These are phyloP conservation scores for Flammula alnicola DNA, from an alignment of 1,284 basidiomycete genomes.

Conservation along the genomic window DNA sequence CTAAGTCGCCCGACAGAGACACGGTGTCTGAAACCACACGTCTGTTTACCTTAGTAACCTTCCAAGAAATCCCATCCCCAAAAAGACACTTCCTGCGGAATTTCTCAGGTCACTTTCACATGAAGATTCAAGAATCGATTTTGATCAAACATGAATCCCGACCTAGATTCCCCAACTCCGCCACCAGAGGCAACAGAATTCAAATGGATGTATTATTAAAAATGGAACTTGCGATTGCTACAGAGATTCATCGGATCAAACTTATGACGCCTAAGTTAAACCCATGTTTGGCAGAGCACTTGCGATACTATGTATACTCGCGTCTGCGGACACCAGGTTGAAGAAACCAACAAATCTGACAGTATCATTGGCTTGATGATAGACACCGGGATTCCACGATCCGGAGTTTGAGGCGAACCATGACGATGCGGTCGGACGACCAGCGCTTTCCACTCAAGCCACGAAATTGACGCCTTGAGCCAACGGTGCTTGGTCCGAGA, in stretches of 20 bases:
- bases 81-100: slow-evolving; percentile 16
- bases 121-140: slow-evolving; percentile 10
- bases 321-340: slow-evolving; percentile 13
- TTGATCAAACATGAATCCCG: slow-evolving; percentile 25
- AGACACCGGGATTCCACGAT: slow-evolving; percentile 13
- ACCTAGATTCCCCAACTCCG: slow-evolving; percentile 17
- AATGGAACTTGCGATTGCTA: not conserved
- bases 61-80: slow-evolving; percentile 24
- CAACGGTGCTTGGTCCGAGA: slow-evolving; percentile 84
- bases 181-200: too few species aligned
- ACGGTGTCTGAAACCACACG: slow-evolving; percentile 24
- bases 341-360: not conserved
- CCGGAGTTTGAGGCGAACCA: slow-evolving; percentile 10
- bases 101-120: slow-evolving; percentile 23
- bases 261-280: slow-evolving; percentile 3
- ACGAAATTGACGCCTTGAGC: slow-evolving; percentile 92
- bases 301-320: slow-evolving; percentile 9
- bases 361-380: slow-evolving; percentile 4
- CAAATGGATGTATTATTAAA: too few species aligned
- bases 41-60: slow-evolving; percentile 33
- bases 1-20: slow-evolving; percentile 33
- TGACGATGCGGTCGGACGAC: slow-evolving; percentile 6
- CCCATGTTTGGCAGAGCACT: not conserved
- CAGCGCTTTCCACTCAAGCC: slow-evolving; percentile 21
- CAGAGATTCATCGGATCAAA: slow-evolving; percentile 13